phyloP scores from a whole-genome alignment of 2,329 filamentous ascomycete genomes.

The Pseudogymnoascus sp. region DNA sequence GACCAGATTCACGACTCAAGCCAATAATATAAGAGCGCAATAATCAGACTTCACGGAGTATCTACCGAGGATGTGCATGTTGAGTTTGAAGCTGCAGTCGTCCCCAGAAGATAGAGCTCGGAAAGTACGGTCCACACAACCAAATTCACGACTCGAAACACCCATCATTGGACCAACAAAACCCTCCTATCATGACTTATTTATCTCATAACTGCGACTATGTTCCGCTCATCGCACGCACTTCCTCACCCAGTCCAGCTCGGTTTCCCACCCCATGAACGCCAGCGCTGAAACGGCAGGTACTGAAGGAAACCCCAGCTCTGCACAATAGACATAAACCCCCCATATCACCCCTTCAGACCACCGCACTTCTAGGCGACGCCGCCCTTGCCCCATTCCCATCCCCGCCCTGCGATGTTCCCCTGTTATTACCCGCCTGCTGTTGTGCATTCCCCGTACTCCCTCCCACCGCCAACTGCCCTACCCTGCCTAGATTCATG shows the following conservation, averaged over 20 bases:
- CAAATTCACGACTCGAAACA: neutral
- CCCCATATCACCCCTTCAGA: neutral
- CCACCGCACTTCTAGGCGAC: conserved; percentile 1
- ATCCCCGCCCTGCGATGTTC: conserved; percentile 15
- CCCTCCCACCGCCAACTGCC: conserved; percentile 22
- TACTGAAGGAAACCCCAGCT: conserved; percentile 9
- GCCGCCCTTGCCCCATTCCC: neutral
- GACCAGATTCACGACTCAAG: neutral
- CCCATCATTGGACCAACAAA: neutral
- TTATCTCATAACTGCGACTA: conserved; percentile 1
- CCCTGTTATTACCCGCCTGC: conserved; percentile 18
- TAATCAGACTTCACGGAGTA: neutral
- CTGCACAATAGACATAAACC: neutral
- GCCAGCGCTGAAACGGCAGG: conserved; percentile 14
- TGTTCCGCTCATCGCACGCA: neutral
- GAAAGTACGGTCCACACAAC: neutral
- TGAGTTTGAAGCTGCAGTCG: neutral
- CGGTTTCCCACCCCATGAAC: conserved; percentile 10
- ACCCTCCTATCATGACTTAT: neutral
- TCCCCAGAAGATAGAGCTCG: neutral
- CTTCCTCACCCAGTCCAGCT: neutral
- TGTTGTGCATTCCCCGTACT: conserved; percentile 23
- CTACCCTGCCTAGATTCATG: conserved; percentile 34
- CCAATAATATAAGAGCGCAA: neutral
- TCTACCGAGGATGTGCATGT: neutral